phyloP scores from a whole-genome alignment of 2,329 filamentous ascomycete species.

The Ophiocordyceps robertsii region DNA sequence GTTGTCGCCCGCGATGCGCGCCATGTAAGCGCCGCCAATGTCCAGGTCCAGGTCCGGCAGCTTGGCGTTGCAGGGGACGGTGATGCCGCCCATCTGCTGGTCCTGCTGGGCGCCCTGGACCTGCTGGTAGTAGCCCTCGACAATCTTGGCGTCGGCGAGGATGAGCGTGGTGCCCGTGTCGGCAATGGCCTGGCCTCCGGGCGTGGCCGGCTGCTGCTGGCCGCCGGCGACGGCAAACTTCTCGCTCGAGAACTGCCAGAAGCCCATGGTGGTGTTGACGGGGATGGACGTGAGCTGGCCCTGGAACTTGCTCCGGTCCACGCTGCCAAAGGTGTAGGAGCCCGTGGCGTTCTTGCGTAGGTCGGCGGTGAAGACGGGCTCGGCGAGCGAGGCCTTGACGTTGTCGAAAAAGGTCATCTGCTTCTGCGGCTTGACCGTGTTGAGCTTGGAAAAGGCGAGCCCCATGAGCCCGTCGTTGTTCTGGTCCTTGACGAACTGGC shows the following conservation, averaged over 20 bases:
- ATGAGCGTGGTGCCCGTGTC: slow-evolving; percentile 53
- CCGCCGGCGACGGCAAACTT: slow-evolving; percentile 39
- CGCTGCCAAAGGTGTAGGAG: slow-evolving; percentile 56
- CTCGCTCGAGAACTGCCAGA: slow-evolving; percentile 44
- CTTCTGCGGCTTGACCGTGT: slow-evolving; percentile 46
- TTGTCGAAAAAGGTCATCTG: slow-evolving; percentile 69
- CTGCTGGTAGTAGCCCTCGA: slow-evolving; percentile 32
- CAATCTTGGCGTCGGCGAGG: slow-evolving; percentile 40
- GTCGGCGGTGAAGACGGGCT: slow-evolving; percentile 57
- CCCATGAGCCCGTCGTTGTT: slow-evolving; percentile 56
- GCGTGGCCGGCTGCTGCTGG: slow-evolving; percentile 17
- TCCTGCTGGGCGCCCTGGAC: slow-evolving; percentile 29
- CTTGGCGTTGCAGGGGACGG: slow-evolving; percentile 28
- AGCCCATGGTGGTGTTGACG: slow-evolving; percentile 48
- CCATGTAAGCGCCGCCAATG: slow-evolving; percentile 43
- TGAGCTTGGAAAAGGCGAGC: slow-evolving; percentile 51
- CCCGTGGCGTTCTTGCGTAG: slow-evolving; percentile 45
- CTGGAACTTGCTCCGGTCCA: slow-evolving; percentile 48
- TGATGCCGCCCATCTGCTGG: slow-evolving; percentile 27
- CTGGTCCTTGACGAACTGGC: slow-evolving; percentile 44
- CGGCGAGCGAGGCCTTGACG: slow-evolving; percentile 41
- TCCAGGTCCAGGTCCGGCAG: slow-evolving; percentile 39
- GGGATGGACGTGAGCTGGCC: slow-evolving; percentile 47
- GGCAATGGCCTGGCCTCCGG: slow-evolving; percentile 32
- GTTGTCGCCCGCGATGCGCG: slow-evolving; percentile 37